These are phyloP conservation scores for Sugiyamaella xylanicola DNA, from an alignment of 1,139 yeast species.

Conservation along the genomic window DNA sequence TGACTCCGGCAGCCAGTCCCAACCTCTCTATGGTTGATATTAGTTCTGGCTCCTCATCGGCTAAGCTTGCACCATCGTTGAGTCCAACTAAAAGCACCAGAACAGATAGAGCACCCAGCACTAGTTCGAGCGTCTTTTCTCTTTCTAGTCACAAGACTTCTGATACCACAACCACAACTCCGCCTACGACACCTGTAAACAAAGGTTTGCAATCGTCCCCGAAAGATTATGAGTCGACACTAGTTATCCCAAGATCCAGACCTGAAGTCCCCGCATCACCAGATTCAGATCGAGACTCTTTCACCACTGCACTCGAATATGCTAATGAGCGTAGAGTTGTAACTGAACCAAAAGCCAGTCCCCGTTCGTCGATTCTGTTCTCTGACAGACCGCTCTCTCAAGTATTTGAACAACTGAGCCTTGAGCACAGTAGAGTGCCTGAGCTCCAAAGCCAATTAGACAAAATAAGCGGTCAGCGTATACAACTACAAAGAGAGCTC, in stretches of 20 bases:
- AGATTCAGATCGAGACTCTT: not conserved
- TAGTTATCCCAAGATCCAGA: not conserved
- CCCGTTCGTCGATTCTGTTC: slow-evolving; percentile 14
- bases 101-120: slow-evolving; percentile 6
- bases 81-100: not conserved
- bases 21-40: too few relatives aligned
- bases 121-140: slow-evolving; percentile 13
- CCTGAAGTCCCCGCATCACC: not conserved
- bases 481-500: slow-evolving; percentile 12
- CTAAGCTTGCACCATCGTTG: not conserved
- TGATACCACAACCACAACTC: slow-evolving; percentile 5
- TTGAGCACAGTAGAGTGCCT: slow-evolving; percentile 11
- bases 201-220: not conserved
- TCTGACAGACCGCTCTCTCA: slow-evolving; percentile 9
- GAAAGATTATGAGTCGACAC: not conserved
- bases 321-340: not conserved
- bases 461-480: not conserved
- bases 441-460: slow-evolving; percentile 14
- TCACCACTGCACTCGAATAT: not conserved
- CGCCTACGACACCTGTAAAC: slow-evolving; percentile 10
- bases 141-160: not conserved
- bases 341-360: slow-evolving; percentile 1
- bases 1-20: too few relatives aligned
- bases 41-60: not conserved
- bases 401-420: slow-evolving; percentile 5